phyloP scores from a whole-genome alignment of 805 yeast species.

The Maudiozyma barnettii region DNA sequence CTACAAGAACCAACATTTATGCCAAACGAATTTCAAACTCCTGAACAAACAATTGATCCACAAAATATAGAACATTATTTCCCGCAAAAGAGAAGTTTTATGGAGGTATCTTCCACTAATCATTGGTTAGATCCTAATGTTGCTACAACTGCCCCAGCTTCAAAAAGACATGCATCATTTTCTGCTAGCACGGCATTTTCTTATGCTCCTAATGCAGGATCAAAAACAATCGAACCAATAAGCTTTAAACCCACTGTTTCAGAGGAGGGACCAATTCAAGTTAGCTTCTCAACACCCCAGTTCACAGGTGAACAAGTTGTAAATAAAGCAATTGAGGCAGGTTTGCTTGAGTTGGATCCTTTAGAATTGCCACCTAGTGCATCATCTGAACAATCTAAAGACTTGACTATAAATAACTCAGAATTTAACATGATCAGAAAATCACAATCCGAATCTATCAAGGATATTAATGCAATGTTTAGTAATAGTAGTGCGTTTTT shows the following conservation, averaged over 20 bases:
- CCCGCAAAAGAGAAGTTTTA: neutral
- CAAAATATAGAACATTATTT: too few relatives aligned
- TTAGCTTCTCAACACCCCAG: constrained; percentile 77
- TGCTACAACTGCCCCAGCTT: neutral
- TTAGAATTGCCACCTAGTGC: constrained; percentile 15
- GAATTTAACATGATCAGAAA: neutral
- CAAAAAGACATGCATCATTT: constrained; percentile 32
- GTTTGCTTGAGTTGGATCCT: constrained; percentile 17
- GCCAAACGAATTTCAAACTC: neutral
- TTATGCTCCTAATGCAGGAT: constrained; percentile 13
- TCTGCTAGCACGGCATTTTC: constrained; percentile 32
- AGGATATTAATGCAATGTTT: neutral
- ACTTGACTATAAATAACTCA: neutral
- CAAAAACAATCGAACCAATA: neutral
- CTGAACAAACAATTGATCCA: neutral
- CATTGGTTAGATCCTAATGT: neutral
- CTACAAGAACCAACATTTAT: neutral
- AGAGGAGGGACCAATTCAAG: constrained; percentile 44
- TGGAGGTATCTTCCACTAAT: neutral
- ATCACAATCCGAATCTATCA: constrained; percentile 1
- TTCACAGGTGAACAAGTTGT: constrained; percentile 39
- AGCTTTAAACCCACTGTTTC: neutral
- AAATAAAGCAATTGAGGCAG: constrained; percentile 19
- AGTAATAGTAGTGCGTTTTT: constrained; percentile 7
- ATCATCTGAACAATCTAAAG: neutral